Conservation (phyloP, 495 filamentous ascomycete genomes). For the Penicillium lividum region DNA sequence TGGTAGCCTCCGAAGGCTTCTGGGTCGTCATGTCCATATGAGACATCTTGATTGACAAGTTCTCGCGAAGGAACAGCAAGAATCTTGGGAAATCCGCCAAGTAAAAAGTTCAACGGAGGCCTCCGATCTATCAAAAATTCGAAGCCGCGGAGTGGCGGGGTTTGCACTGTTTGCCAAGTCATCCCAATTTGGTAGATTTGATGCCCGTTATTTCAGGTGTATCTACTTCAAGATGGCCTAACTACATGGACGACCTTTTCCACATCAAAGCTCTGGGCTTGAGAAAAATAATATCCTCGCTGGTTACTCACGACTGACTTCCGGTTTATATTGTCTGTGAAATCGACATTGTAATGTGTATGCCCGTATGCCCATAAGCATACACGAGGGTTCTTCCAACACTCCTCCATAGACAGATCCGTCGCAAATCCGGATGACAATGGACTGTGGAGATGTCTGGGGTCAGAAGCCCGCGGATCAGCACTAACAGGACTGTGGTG, state of each 20-base stretch:
- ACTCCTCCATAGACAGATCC: conserved; percentile 44
- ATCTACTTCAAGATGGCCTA: no score
- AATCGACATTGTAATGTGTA: conserved; percentile 56
- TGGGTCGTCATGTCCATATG: conserved; percentile 6
- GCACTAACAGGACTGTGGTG: conserved; percentile 50
- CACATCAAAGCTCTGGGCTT: conserved; percentile 30
- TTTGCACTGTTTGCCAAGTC: conserved; percentile 5
- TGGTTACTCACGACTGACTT: conserved; percentile 41
- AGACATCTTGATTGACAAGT: neutral
- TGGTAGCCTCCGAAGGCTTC: conserved; percentile 2
- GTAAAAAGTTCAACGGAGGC: neutral
- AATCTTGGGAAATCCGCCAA: neutral
- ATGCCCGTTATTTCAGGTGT: neutral
- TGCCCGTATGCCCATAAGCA: conserved; percentile 59
- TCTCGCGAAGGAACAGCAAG: neutral
- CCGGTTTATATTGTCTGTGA: conserved; percentile 26
- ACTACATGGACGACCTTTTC: conserved; percentile 22
- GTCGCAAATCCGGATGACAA: conserved; percentile 48
- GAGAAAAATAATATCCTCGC: conserved; percentile 39
- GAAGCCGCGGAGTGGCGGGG: conserved; percentile 1
- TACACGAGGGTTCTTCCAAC: conserved; percentile 47
- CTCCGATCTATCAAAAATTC: conserved; percentile 11
- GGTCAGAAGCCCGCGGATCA: conserved; percentile 38
- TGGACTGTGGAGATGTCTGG: conserved; percentile 39
- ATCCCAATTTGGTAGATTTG: neutral